Evolutionary conservation across 2,329 filamentous ascomycete genomes (phyloP).

Genomic region (Stromatinia cepivora): DNA sequence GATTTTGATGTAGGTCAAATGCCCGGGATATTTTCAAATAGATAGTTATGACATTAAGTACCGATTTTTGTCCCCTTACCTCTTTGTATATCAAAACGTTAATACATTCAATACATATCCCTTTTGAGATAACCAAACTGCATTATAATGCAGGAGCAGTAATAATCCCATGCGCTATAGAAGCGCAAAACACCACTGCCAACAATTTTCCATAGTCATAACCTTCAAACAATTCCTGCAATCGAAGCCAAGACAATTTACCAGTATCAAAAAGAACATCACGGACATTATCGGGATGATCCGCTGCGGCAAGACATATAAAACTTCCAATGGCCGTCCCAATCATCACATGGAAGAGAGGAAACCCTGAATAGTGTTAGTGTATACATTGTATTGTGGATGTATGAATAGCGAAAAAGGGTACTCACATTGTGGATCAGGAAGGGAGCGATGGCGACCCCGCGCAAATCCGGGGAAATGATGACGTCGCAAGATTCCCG

Average conservation of each 20-base stretch:
- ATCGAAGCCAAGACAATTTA: neutral
- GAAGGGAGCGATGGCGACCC: neutral
- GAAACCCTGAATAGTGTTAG: slow-evolving; percentile 4
- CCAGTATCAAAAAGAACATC: neutral
- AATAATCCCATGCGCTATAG: neutral
- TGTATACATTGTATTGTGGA: neutral
- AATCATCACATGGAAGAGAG: slow-evolving; percentile 9
- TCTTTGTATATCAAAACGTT: too few relatives aligned
- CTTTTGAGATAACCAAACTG: neutral
- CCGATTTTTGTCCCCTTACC: neutral
- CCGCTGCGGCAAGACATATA: neutral
- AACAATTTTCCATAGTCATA: neutral
- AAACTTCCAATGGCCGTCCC: neutral
- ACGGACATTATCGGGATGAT: neutral
- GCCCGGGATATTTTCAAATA: neutral
- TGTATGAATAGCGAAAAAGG: too few relatives aligned
- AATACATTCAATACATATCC: neutral
- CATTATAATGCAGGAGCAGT: too few relatives aligned
- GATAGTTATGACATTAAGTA: neutral
- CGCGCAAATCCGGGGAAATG: neutral
- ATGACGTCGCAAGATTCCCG: neutral
- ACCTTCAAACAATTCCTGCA: neutral
- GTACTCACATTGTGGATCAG: slow-evolving; percentile 13
- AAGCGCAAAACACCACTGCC: neutral
- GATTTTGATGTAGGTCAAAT: neutral